phyloP scores from a whole-genome alignment of 208 protist genomes.

The Strigomonas culicis region DNA sequence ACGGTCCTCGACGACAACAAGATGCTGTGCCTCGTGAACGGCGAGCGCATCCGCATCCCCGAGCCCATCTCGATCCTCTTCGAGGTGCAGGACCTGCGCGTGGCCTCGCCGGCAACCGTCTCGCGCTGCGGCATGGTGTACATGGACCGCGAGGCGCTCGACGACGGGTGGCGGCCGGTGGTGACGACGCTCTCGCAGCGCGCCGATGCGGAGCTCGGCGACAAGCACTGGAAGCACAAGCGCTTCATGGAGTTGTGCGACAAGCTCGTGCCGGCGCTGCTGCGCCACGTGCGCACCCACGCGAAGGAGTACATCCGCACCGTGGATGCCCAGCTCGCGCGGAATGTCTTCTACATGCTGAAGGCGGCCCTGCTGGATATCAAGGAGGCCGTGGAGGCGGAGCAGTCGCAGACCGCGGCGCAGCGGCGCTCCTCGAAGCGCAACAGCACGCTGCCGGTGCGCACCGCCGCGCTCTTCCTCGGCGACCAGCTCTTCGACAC shows the following conservation, averaged over 20 bases:
- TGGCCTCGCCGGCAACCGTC: slow-evolving; percentile 98
- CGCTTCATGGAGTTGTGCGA: slow-evolving; percentile 81
- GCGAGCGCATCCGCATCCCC: slow-evolving; percentile 95
- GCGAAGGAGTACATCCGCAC: slow-evolving; percentile 87
- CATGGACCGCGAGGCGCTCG: slow-evolving; percentile 85
- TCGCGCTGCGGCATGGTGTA: slow-evolving; percentile 99
- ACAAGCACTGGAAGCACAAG: slow-evolving; percentile 50
- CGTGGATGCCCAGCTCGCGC: slow-evolving; percentile 82
- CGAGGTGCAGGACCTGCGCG: slow-evolving; percentile 97
- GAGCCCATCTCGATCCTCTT: slow-evolving; percentile 94
- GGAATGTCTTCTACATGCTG: slow-evolving; percentile 85
- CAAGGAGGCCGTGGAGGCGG: slow-evolving; percentile 19
- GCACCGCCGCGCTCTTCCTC: slow-evolving; percentile 35
- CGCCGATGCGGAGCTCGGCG: slow-evolving; percentile 31
- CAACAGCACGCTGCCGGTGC: slow-evolving; percentile 39
- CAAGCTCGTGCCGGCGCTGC: slow-evolving; percentile 44
- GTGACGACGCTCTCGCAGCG: slow-evolving; percentile 46
- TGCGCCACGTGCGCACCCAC: slow-evolving; percentile 74
- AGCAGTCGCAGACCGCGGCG: slow-evolving; percentile 7
- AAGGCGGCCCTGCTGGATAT: slow-evolving; percentile 45
- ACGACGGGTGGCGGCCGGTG: slow-evolving; percentile 79
- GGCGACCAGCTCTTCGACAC: slow-evolving; percentile 79
- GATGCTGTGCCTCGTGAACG: slow-evolving; percentile 96
- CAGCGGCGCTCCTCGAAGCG: slow-evolving; percentile 34
- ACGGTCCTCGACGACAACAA: slow-evolving; percentile 98